Evolutionary conservation across 192 early-diverging fungal genomes (phyloP).

Genomic region (Dissophora ornata): DNA sequence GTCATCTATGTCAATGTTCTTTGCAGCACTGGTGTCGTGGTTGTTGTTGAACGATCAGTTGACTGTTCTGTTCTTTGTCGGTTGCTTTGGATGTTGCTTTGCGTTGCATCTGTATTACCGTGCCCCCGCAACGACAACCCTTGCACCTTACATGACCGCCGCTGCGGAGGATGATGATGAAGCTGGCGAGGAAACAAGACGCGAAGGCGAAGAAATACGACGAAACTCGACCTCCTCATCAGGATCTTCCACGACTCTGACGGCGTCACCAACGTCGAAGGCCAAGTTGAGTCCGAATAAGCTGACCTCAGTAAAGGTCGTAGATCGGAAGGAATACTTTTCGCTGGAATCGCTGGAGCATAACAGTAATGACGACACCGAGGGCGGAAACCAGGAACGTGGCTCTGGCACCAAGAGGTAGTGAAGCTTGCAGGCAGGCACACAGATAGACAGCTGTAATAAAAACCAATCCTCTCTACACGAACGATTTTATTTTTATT

Average conservation of each 20-base stretch:
- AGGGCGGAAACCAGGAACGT: background rate
- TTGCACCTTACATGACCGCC: too few species aligned
- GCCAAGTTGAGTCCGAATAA: background rate
- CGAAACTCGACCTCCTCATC: constrained; percentile 21
- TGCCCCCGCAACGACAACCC: too few species aligned
- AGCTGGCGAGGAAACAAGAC: too few species aligned
- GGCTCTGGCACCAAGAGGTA: too few species aligned
- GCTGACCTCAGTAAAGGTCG: constrained; percentile 11
- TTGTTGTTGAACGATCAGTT: constrained; percentile 34
- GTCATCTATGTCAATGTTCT: constrained; percentile 55
- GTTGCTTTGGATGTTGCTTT: constrained; percentile 51
- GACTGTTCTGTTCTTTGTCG: constrained; percentile 50
- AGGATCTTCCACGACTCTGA: constrained; percentile 18
- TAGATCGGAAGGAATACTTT: constrained; percentile 33
- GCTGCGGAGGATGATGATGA: constrained; percentile 8
- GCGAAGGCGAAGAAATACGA: too few species aligned
- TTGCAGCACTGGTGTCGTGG: constrained; percentile 49
- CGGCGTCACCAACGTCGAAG: constrained; percentile 4
- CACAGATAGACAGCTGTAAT: too few species aligned
- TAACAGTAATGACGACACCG: constrained; percentile 10
- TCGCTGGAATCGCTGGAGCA: constrained; percentile 26
- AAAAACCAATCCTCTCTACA: too few species aligned
- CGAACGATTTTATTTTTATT: too few species aligned
- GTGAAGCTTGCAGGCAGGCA: too few species aligned
- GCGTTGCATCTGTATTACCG: constrained; percentile 53